These are phyloP conservation scores for Pinus tabuliformis DNA, from an alignment of 75 land plant genomes.

Conservation along the genomic window DNA sequence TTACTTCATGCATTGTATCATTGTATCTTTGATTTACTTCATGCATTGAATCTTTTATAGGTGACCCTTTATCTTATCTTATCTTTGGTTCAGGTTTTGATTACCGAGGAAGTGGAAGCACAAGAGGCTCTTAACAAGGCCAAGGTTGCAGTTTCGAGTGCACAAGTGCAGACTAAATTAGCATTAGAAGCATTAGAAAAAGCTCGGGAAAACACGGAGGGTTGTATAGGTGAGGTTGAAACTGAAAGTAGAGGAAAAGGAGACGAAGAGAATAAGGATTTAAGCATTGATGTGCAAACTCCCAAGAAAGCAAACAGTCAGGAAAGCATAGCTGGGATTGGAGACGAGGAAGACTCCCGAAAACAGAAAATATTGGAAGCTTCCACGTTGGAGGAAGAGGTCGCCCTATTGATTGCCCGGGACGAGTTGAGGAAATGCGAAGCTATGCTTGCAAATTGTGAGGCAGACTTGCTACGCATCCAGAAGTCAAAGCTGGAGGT, in stretches of 20 bases:
- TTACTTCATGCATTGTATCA: too few species aligned
- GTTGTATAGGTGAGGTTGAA: not conserved
- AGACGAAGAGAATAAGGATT: conserved; percentile 10
- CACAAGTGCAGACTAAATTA: conserved; percentile 55
- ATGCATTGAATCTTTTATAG: too few species aligned
- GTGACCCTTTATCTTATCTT: too few species aligned
- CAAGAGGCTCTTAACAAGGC: conserved; percentile 69
- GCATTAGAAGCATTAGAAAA: conserved; percentile 29
- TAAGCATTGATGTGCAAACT: conserved; percentile 6
- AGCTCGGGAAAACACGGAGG: conserved; percentile 6
- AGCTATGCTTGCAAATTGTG: conserved; percentile 35
- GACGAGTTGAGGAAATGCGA: conserved; percentile 49
- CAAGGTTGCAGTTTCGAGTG: conserved; percentile 62
- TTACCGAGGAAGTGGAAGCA: conserved; percentile 46
- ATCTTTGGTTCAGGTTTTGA: conserved; percentile 32
- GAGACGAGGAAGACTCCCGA: not conserved
- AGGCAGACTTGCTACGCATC: conserved; percentile 55
- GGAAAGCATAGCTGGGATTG: conserved; percentile 1
- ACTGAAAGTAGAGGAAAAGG: conserved; percentile 9
- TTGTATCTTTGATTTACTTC: too few species aligned
- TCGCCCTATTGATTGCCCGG: conserved; percentile 39
- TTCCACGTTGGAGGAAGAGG: conserved; percentile 24
- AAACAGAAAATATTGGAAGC: conserved; percentile 1
- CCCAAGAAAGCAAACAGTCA: conserved; percentile 11
- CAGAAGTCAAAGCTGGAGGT: conserved; percentile 64